Conservation (phyloP, 177 flowering plant species). For the Vitis hybrid region DNA sequence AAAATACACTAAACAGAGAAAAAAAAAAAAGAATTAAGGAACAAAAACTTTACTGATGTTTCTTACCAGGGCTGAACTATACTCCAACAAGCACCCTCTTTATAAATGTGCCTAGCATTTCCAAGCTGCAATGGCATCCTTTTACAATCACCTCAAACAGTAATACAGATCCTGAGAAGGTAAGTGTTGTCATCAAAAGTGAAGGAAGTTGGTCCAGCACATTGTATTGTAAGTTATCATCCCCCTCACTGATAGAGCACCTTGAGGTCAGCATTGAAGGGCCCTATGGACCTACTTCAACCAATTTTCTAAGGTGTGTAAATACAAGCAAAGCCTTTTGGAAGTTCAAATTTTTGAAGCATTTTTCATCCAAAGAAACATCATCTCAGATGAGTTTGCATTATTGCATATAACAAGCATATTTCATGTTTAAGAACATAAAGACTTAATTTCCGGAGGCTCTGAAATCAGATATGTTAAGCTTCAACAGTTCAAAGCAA, state of each 20-base stretch:
- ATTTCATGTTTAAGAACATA: no score
- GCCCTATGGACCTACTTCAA: conserved; percentile 12
- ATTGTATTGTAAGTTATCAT: conserved; percentile 6
- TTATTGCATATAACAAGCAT: no score
- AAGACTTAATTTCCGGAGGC: no score
- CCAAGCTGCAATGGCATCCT: conserved; percentile 18
- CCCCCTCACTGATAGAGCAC: not conserved
- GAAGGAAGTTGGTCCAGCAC: conserved; percentile 12
- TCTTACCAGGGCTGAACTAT: conserved; percentile 13
- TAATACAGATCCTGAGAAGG: not conserved
- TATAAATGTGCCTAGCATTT: conserved; percentile 12
- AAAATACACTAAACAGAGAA: no score
- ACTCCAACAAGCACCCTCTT: conserved; percentile 10
- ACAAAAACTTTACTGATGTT: not conserved
- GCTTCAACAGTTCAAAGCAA: no score
- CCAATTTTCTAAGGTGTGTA: conserved; percentile 9
- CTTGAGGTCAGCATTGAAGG: conserved; percentile 11
- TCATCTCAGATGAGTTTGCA: no score
- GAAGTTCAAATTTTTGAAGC: no score
- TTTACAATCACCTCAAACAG: conserved; percentile 11
- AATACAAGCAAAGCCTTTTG: no score
- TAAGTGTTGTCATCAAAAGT: conserved; percentile 7
- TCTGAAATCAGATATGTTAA: no score
- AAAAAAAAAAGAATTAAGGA: no score
- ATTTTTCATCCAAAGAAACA: no score